Percentiles rank a stretch among this genome's conserved stretches.
These are phyloP conservation scores for Dryadomyces quercivorus DNA, from an alignment of 2,329 filamentous ascomycete genomes.

Conservation along the genomic window DNA sequence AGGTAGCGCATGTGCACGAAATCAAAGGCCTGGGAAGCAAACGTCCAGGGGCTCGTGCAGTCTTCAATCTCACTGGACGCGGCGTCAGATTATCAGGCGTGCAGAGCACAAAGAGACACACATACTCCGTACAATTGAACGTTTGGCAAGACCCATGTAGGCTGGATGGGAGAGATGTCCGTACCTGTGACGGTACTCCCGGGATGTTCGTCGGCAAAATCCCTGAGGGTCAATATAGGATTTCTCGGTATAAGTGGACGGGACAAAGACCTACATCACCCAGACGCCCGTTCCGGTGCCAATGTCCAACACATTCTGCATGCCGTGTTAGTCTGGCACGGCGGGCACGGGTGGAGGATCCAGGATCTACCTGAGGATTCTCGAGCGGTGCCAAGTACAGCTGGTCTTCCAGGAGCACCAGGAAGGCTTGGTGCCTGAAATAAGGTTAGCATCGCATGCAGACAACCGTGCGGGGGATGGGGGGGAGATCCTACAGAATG, in stretches of 20 bases:
- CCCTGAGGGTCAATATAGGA: neutral
- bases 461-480: neutral
- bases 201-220: neutral
- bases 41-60: conserved; percentile 38
- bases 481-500: neutral
- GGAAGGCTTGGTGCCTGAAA: neutral
- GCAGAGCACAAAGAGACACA: neutral
- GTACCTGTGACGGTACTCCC: neutral
- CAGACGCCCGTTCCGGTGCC: neutral
- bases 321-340: neutral
- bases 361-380: neutral
- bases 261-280: neutral
- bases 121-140: neutral
- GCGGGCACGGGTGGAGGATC: too few species aligned
- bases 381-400: neutral
- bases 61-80: conserved; percentile 40
- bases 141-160: neutral
- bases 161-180: neutral
- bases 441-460: neutral
- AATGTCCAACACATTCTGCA: neutral
- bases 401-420: neutral
- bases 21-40: conserved; percentile 33
- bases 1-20: conserved; percentile 45
- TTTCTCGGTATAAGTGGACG: neutral
- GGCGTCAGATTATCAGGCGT: neutral